Base-by-base conservation (phyloP, 352 stramenopile species). In the Globisporangium splendens region DNA sequence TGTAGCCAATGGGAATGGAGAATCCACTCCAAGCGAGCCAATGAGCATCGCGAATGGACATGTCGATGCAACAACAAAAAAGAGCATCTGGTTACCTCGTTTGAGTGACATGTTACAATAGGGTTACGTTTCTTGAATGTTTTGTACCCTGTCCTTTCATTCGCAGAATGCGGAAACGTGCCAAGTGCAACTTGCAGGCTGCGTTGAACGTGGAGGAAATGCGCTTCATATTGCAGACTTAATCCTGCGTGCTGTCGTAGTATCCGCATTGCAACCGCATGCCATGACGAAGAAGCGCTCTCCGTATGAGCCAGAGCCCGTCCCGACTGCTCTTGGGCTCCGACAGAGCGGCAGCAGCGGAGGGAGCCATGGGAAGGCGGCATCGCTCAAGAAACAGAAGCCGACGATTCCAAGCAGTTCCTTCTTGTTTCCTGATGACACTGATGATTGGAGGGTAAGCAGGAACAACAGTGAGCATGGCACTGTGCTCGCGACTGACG, bases 241-340 rank as follows among this genome's bases (percentile, higher is more conserved):
- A 35, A 10, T 10, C 28, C 28, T 10, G 28, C 28, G 28, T 35
- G 28, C 28, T 35, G 7, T 35, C 1, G 28, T 35, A 4, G 28
- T 10, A 10, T 35, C 28, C 28, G 28, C 28, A 8, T 35, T 8
- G 5, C 47, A 14, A 43, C 8, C 5, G n/a, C n/a, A 13, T 17
- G 13, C 31, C n/a, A 65, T 65, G 59, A 18, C 43, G 63, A 67
- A 69, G 49, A 74, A 78, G 56, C 66, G 73, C 18, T 80, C 73
- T 49, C 71, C 73, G 17, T 80, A 77, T 57, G 70, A 66, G 61
- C 31, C 62, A 11, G 56, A 76, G 22, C 44, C 21, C 28, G 28
- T 10, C 5, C 0, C 28, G 28, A 10, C 28, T 35, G 28, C 28
- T 35, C 28, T 35, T 35, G 28, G 28, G 28, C 28, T 35, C 28